phyloP scores from a whole-genome alignment of 805 yeast genomes.

The Saccharomycopsis lassenensis region DNA sequence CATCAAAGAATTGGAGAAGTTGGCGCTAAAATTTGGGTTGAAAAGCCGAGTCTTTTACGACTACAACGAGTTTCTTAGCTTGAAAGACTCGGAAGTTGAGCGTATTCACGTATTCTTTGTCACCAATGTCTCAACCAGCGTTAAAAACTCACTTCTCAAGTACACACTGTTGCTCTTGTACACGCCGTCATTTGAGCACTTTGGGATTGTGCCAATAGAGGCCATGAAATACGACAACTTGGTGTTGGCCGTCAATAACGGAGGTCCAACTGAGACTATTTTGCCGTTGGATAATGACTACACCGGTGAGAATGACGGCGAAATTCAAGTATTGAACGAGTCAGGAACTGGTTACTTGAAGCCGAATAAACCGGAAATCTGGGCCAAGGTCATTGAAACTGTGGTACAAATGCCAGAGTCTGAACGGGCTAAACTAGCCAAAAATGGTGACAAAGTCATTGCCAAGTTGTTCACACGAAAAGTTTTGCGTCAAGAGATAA shows the following conservation, averaged over 20 bases:
- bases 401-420: constrained; percentile 23
- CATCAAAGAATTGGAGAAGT: constrained; percentile 43
- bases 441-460: constrained; percentile 26
- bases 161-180: constrained; percentile 56
- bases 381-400: constrained; percentile 43
- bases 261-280: constrained; percentile 85
- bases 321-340: constrained; percentile 5
- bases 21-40: constrained; percentile 37
- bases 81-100: constrained; percentile 21
- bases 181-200: constrained; percentile 89
- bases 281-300: constrained; percentile 23
- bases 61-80: constrained; percentile 20
- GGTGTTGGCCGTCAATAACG: constrained; percentile 76
- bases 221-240: constrained; percentile 81
- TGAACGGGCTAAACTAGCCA: constrained; percentile 15
- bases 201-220: constrained; percentile 96
- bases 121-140: constrained; percentile 62
- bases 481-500: constrained; percentile 31
- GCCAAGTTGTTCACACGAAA: constrained; percentile 26
- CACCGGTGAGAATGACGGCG: constrained; percentile 18
- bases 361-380: constrained; percentile 34
- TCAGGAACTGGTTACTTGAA: constrained; percentile 57
- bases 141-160: constrained; percentile 53
- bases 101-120: constrained; percentile 52
- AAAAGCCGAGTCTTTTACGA: constrained; percentile 33